Evolutionary conservation across 805 yeast genomes (phyloP).

Genomic region (Diddensiella transvaalensis): DNA sequence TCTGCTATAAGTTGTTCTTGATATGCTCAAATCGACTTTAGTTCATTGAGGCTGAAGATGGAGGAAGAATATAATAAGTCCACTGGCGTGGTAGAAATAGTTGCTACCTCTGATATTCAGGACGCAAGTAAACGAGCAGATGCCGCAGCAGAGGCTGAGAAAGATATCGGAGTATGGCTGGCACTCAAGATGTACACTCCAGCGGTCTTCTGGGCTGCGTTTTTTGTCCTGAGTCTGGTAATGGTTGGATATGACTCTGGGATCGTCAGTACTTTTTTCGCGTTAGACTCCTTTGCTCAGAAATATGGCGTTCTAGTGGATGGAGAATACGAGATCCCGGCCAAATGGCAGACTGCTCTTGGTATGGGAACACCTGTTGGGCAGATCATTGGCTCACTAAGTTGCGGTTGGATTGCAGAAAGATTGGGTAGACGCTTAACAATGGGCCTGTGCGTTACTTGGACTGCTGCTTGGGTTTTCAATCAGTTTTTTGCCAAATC

Average conservation of each 20-base stretch:
- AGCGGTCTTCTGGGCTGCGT: slow-evolving; percentile 7
- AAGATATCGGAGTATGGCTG: slow-evolving; percentile 25
- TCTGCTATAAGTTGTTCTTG: no score
- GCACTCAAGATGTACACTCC: slow-evolving; percentile 6
- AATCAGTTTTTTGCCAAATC: slow-evolving; percentile 43
- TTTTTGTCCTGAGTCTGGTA: slow-evolving; percentile 27
- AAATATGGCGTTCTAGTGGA: slow-evolving; percentile 40
- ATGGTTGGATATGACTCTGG: slow-evolving; percentile 47
- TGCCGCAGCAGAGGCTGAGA: slow-evolving; percentile 26
- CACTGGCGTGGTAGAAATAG: neutral
- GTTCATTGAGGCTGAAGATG: no score
- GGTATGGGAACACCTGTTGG: slow-evolving; percentile 32
- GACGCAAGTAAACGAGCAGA: neutral
- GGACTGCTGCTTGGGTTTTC: slow-evolving; percentile 40
- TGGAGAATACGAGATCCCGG: slow-evolving; percentile 11
- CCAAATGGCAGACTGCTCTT: slow-evolving; percentile 35
- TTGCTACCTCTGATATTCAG: neutral
- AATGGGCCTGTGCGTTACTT: slow-evolving; percentile 34
- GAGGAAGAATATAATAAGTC: neutral
- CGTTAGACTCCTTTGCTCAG: slow-evolving; percentile 40
- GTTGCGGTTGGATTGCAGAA: slow-evolving; percentile 43
- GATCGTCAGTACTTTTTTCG: slow-evolving; percentile 41
- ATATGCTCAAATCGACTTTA: no score
- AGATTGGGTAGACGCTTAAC: slow-evolving; percentile 43
- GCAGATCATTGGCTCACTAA: slow-evolving; percentile 42